Evolutionary conservation across 2,329 filamentous ascomycete species (phyloP), one percentile per base, ranked within the genome.

Genomic region (Curvularia sp.): DNA sequence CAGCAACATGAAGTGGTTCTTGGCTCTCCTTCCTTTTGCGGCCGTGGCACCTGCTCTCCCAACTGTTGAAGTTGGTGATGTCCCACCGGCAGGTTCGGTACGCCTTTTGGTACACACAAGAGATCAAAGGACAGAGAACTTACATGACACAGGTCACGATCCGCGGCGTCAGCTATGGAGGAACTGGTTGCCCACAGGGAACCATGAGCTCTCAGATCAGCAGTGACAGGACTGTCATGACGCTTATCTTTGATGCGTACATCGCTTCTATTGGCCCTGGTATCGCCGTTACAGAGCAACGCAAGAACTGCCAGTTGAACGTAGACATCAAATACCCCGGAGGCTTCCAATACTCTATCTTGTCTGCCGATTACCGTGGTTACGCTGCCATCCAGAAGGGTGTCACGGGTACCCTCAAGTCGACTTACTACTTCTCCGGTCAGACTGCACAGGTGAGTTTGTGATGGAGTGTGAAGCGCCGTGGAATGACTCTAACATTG

Each of bases 281-380:
- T 51, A 72, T 82, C 52, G 34, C 76, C 9, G 66, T 80, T 41
- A 77, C 76, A 41, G 75, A 82, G 55, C 74, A 77, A 66, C 80
- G 82, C 70, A 82, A 81, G 77, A 84, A 84, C 74, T 85, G 82
- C 76, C 81, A 84, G 71, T 73, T 84, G 60, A 84, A 83, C 71
- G 71, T 84, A 63, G 78, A 82, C 72, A 75, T 85, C 55, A 70
- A 78, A 55, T 84, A 84, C 67, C 82, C 82, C 13, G 75, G 76
- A 53, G 82, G 82, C 50, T 84, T 82, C 77, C 81, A 83, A 73
- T 84, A 82, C 77, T 82, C 80, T 49, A 71, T 84, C 65, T 78
- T 84, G 66, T 80, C 79, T 55, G 81, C 81, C 64, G 79, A 82
- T 61, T 84, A 83, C 76, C 81, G 82, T 66, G 83, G 83, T 51